A percentile compares a stretch with the other conserved stretches of the same genome.
Evolutionary conservation across 495 filamentous ascomycete species (phyloP).

Genomic region (Aspergillus diversus): DNA sequence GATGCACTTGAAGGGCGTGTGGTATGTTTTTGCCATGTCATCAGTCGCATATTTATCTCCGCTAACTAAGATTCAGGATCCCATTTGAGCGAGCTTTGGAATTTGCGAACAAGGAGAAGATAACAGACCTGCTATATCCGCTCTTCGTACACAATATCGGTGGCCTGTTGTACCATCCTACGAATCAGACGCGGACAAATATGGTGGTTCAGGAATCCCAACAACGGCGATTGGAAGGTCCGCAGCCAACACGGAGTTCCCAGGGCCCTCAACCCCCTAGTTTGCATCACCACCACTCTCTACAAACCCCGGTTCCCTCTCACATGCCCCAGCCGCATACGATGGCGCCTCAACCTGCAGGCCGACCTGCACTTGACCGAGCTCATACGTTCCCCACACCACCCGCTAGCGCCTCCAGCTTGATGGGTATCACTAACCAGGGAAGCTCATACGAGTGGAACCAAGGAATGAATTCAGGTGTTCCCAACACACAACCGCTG

Average conservation of each 20-base stretch:
- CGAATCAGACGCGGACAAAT: conserved; percentile 80
- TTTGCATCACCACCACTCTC: conserved; percentile 79
- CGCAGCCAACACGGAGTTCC: conserved; percentile 39
- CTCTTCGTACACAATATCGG: conserved; percentile 98
- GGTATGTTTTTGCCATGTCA: conserved; percentile 60
- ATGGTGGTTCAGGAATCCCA: conserved; percentile 87
- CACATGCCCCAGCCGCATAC: conserved; percentile 71
- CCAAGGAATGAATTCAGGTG: conserved; percentile 63
- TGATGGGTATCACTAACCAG: conserved; percentile 79
- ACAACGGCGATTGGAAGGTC: conserved; percentile 63
- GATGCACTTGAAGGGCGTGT: conserved; percentile 98
- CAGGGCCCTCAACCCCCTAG: conserved; percentile 69
- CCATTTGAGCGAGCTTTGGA: conserved; percentile 95
- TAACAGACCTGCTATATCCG: conserved; percentile 92
- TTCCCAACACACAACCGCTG: conserved; percentile 71
- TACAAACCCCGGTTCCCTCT: conserved; percentile 67
- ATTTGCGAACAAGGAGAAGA: conserved; percentile 99
- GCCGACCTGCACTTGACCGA: conserved; percentile 76
- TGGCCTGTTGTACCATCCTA: conserved; percentile 89
- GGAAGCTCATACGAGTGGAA: conserved; percentile 78
- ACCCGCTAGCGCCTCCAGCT: conserved; percentile 86
- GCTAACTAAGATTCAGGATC: conserved; percentile 65
- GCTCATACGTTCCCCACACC: conserved; percentile 93
- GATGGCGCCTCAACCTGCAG: conserved; percentile 73
- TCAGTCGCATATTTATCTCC: not conserved